Percentiles rank a stretch among this genome's conserved stretches.
Conservation (phyloP, 2,329 filamentous ascomycete species). For the Aspergillus floridensis region DNA sequence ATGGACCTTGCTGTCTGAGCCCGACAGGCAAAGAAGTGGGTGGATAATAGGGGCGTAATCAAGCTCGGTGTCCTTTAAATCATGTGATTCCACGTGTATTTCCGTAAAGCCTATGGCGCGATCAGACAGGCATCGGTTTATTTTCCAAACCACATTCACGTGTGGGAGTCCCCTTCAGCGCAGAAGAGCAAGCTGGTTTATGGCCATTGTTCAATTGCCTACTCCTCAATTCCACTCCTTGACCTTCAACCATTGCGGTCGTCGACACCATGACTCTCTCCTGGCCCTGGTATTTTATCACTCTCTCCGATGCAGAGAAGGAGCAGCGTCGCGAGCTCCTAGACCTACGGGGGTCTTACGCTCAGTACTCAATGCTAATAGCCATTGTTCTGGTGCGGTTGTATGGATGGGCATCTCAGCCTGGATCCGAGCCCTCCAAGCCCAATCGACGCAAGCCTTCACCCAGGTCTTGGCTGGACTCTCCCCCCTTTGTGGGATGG, state of each 20-base stretch:
- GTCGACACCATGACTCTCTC: slow-evolving; percentile 20
- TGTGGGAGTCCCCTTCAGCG: neutral
- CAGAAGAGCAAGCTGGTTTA: neutral
- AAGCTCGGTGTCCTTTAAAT: neutral
- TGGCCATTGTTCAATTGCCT: neutral
- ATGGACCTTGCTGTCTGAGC: neutral
- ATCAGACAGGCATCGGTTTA: slow-evolving; percentile 4
- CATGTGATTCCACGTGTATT: slow-evolving; percentile 1
- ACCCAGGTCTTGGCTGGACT: slow-evolving; percentile 45
- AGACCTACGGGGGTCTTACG: slow-evolving; percentile 55
- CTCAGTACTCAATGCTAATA: slow-evolving; percentile 54
- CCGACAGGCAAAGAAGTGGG: too few species aligned
- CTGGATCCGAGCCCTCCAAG: slow-evolving; percentile 4
- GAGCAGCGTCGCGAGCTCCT: slow-evolving; percentile 52
- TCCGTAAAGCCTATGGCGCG: slow-evolving; percentile 3
- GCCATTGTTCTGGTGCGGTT: slow-evolving; percentile 43
- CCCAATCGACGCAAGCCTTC: slow-evolving; percentile 6
- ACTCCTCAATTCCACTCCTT: neutral
- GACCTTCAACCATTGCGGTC: neutral
- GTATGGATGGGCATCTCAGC: slow-evolving; percentile 22
- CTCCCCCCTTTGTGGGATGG: slow-evolving; percentile 43
- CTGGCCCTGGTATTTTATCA: slow-evolving; percentile 54
- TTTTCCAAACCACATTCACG: neutral
- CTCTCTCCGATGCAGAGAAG: slow-evolving; percentile 50
- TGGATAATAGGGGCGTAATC: neutral